Evolutionary conservation across 495 filamentous ascomycete genomes (phyloP).

Genomic region (Lophium mytilinum): DNA sequence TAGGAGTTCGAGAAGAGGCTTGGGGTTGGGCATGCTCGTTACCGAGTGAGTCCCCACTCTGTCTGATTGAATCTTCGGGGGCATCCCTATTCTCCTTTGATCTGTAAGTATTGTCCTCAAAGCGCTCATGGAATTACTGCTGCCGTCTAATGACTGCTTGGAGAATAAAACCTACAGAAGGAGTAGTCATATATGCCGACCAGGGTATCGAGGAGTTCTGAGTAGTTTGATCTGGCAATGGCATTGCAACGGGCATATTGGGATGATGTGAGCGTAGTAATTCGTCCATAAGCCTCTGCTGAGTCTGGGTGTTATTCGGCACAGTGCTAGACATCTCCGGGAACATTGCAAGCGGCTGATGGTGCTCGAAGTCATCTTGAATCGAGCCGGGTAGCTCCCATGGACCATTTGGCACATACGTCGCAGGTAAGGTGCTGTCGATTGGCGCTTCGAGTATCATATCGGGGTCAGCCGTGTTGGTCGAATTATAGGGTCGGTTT

Average conservation of each 20-base stretch:
- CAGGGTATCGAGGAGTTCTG: constrained; percentile 22
- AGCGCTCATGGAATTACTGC: background rate
- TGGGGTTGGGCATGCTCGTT: background rate
- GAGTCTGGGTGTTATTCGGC: constrained; percentile 21
- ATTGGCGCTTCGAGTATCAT: background rate
- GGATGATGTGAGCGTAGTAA: too few relatives aligned
- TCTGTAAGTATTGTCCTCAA: background rate
- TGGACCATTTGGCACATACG: background rate
- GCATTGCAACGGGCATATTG: background rate
- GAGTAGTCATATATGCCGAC: constrained; percentile 20
- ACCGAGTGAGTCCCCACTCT: background rate
- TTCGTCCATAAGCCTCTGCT: constrained; percentile 22
- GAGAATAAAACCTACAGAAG: constrained; percentile 1
- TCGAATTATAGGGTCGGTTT: background rate
- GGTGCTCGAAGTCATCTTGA: constrained; percentile 10
- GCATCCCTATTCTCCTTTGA: background rate
- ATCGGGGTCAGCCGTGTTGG: background rate
- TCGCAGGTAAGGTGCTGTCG: background rate
- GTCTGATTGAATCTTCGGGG: background rate
- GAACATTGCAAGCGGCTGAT: constrained; percentile 19
- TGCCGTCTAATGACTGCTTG: background rate
- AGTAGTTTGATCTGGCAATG: constrained; percentile 1
- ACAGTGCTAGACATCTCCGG: constrained; percentile 24
- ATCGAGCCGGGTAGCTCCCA: constrained; percentile 12
- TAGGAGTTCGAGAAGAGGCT: background rate